Base-by-base conservation (phyloP, 1,284 basidiomycete species). In the Ceratobasidium sp. region DNA sequence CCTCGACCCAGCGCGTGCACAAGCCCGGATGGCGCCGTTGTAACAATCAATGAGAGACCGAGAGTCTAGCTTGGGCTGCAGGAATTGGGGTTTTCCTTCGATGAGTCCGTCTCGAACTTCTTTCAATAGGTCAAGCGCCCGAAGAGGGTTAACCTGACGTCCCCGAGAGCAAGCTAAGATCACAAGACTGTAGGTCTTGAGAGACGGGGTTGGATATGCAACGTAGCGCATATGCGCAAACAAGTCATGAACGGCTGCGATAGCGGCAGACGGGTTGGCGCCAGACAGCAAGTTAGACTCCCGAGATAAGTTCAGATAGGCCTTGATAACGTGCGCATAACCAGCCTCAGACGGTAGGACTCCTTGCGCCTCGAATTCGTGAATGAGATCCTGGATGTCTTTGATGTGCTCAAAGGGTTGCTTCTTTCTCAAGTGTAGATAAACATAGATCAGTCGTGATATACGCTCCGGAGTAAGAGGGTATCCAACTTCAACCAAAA, bases 211-310 rank as follows among this genome's bases (percentile, higher is more conserved):
- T 0, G 96, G 92, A 83, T 99, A 96, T 0, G 97, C 95, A 6
- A 94, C 93, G 75, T 98, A 95, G 72, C 98, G 95, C 95, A 98
- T 98, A 84, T 99, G 97, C 1, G 94, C 88, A 84, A 96, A 99
- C 33, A 99, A 89, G 82, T 98, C 95, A 10, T 64, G 68, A n/a
- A 60, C 60, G 0, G 61, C 75, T 33, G 79, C 58, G 78, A 12
- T 81, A 88, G 90, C 76, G 0, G 44, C 53, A 53, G 51, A 80
- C 71, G 69, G 77, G 64, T 60, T 44, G 39, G 70, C 61, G 4
- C 69, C 72, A 4, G 13, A 61, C 9, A 64, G 3, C 9, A 81
- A 85, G 23, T 26, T 39, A 13, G 76, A 69, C 80, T 90, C 91
- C 85, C 79, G 85, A 82, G n/a, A 89, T 78, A 80, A 87, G 86